These are phyloP conservation scores for Chlamydomonas eustigma DNA, from an alignment of 139 green algal genomes.

Conservation along the genomic window DNA sequence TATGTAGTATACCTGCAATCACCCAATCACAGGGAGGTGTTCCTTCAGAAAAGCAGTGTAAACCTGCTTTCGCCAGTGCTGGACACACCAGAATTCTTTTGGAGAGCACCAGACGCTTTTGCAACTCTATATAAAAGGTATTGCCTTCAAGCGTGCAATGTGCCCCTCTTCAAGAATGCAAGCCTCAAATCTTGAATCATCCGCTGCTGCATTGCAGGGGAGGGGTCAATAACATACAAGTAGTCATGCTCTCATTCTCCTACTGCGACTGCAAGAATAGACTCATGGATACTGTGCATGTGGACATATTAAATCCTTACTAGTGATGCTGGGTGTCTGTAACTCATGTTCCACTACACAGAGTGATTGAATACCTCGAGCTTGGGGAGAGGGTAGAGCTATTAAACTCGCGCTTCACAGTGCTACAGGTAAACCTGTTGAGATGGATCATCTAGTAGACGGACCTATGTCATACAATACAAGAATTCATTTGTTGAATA, in stretches of 20 bases:
- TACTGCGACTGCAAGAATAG: no score
- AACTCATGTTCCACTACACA: not conserved
- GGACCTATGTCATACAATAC: no score
- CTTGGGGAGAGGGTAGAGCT: conserved; percentile 49
- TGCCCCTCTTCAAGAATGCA: no score
- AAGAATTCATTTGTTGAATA: no score
- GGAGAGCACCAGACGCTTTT: conserved; percentile 38
- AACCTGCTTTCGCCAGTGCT: conserved; percentile 56
- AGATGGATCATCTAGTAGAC: no score
- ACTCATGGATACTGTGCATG: no score
- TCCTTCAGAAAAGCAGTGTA: conserved; percentile 52
- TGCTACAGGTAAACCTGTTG: conserved; percentile 43
- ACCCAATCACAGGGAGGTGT: conserved; percentile 44
- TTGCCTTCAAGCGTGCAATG: no score
- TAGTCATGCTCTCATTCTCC: no score
- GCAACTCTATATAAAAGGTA: conserved; percentile 33
- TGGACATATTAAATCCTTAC: no score
- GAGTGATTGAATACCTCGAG: conserved; percentile 57
- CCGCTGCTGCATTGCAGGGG: no score
- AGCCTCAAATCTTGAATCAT: not conserved
- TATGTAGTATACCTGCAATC: no score
- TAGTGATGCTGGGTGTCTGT: not conserved
- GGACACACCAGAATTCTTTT: conserved; percentile 64
- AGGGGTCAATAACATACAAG: no score
- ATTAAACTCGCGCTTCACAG: conserved; percentile 48